These are phyloP conservation scores for Mycena metata DNA, from an alignment of 768 basidiomycete genomes.

Conservation along the genomic window DNA sequence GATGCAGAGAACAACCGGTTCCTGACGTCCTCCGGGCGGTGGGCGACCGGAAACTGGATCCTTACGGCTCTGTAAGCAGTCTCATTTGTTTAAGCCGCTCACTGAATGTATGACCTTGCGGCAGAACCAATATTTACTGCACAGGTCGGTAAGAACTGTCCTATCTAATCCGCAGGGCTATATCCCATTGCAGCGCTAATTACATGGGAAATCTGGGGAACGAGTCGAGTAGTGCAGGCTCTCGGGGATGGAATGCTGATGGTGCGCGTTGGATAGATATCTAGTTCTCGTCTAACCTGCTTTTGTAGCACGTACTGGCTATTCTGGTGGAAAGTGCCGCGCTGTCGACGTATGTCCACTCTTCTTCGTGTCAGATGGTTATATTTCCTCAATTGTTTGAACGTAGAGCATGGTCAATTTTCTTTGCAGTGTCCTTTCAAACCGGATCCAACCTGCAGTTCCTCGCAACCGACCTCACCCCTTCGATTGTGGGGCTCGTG, in stretches of 20 bases:
- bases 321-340: conserved; percentile 9
- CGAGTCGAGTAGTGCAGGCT: background rate
- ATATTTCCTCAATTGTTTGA: background rate
- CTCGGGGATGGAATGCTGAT: background rate
- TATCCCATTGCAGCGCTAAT: background rate
- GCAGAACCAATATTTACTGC: background rate
- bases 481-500: background rate
- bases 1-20: background rate
- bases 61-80: background rate
- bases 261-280: background rate
- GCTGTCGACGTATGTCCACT: background rate
- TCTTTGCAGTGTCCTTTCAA: background rate
- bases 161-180: background rate
- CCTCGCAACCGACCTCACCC: background rate
- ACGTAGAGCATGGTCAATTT: background rate
- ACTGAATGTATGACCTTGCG: background rate
- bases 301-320: background rate
- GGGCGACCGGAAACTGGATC: background rate
- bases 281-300: background rate
- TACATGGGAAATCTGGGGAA: background rate
- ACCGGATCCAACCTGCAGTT: background rate
- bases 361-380: no score
- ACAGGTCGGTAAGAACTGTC: background rate
- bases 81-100: background rate
- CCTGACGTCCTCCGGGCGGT: background rate